phyloP scores from a whole-genome alignment of 371 early-diverging fungal species.

The Nematocida parisii region DNA sequence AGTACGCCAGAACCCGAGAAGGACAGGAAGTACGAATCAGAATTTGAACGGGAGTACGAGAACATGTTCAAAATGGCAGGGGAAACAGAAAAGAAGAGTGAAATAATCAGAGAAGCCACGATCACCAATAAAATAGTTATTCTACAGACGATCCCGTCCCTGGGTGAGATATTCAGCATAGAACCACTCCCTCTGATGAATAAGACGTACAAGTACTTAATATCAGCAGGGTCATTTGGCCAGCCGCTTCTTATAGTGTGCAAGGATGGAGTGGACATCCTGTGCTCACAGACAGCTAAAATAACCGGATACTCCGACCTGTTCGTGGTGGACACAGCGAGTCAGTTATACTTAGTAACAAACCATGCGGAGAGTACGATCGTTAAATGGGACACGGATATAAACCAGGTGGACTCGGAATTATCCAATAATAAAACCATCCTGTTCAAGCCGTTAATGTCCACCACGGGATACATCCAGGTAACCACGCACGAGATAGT shows the following conservation, averaged over 20 bases:
- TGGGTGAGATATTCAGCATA: constrained; percentile 5
- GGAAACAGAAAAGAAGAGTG: constrained; percentile 20
- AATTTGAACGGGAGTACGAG: constrained; percentile 19
- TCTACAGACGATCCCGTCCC: neutral
- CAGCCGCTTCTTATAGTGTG: constrained; percentile 18
- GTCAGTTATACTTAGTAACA: constrained; percentile 30
- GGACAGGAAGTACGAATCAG: neutral
- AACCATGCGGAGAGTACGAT: constrained; percentile 35
- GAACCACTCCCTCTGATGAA: constrained; percentile 4
- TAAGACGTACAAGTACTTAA: constrained; percentile 14
- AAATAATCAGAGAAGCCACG: neutral
- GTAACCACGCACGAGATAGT: constrained; percentile 20
- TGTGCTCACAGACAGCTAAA: constrained; percentile 28
- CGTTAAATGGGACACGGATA: constrained; percentile 3
- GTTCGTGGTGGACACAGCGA: constrained; percentile 10
- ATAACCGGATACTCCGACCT: constrained; percentile 34
- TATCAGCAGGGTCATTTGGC: constrained; percentile 6
- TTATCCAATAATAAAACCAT: constrained; percentile 11
- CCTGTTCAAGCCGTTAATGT: neutral
- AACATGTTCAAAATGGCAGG: constrained; percentile 24
- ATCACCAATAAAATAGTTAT: neutral
- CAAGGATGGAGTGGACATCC: constrained; percentile 17
- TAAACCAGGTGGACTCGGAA: constrained; percentile 14
- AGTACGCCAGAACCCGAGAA: neutral
- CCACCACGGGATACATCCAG: constrained; percentile 31